Base-by-base conservation (phyloP, 331 rosid species). In the Saraca asoca region DNA sequence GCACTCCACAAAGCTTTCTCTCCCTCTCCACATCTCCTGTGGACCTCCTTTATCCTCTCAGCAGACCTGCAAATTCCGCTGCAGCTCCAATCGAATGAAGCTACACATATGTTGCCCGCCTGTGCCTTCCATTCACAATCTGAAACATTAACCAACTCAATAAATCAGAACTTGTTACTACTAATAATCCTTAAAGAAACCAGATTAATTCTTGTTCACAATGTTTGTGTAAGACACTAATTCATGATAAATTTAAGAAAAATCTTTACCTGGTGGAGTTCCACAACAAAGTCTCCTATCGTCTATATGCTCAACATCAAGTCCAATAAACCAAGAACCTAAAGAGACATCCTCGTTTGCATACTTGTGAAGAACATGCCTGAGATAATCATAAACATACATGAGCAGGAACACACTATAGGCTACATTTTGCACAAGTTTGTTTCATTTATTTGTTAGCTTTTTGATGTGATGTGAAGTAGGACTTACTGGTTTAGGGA, bases 111-210 rank as follows among this genome's bases (percentile, higher is more conserved):
- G 44, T 94, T 94, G n/a, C 99, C 99, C 38, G 96, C 96, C 71
- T 86, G 97, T 2, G 99, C 99, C 84, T 90, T 94, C 99, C 97
- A 94, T 73, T 90, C 99, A 70, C 99, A 90, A 79, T 94, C 99
- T 94, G 89, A 85, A 75, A 7, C 7, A 62, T 45, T 33, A 18
- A 74, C 53, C 72, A 38, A 15, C 41, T 68, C 48, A 44, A 43
- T 10, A 66, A 63, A 20, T 53, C 71, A 37, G 16, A 51, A 29
- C 51, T 68, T 10, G 6, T 9, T 8, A 38, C 58, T 7, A 8
- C 31, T 61, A 17, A 13, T 19, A 68, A 65, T 45, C 29, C 48
- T 49, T 37, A 75, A 44, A 29, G 24, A 51, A 58, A 24, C 68
- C 52, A 62, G 45, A 29, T 14, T 29, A 58, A 74, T 35, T 51